Evolutionary conservation across 1,284 basidiomycete genomes (phyloP), one percentile per base, ranked within the genome.

Genomic region (Coniferiporia weirii): DNA sequence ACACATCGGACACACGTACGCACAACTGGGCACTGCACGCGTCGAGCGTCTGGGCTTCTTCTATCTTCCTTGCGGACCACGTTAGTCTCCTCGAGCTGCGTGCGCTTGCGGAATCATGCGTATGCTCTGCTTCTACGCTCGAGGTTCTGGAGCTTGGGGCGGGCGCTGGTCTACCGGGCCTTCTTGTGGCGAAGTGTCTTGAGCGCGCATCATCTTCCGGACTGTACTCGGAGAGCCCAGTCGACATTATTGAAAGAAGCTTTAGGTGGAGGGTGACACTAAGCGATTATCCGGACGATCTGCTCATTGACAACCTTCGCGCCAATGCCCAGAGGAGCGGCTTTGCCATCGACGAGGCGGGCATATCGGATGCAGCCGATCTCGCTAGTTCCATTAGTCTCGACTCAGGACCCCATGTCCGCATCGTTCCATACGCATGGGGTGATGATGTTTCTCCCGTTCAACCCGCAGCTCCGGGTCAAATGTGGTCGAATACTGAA

Each of bases 11-110:
- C 65, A 85, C 87, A 3, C 72, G 78, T 10, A 72, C 84, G 9
- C 75, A 77, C 9, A 88, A 91, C 64, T 90, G 87, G 87, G 75
- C 78, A 4, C 69, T 91, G 3, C 87, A 91, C 62, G 88, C 87
- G 0, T 84, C 85, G 5, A 84, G 85, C 15, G 82, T 91, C 65
- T 91, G 87, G 89, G 72, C 78, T 4, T 78, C 87, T 3, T 80
- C 87, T 1, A 69, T 81, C 54, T 87, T 81, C 71, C 69, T 89
- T 46, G 83, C 83, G 52, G 80, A 88, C 67, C 81, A 89, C 63
- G 61, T 88, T 38, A 68, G 74, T 35, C 73, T 78, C 38, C 70
- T 86, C 10, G 59, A 64, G 22, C 62, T 69, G 8, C 17, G 47
- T 1, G 49, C 60, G 32, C 62, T 83, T n/a, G 27, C 48, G 20